Base-by-base conservation (phyloP, 345 rosid genomes). In the Syzygium aromaticum region DNA sequence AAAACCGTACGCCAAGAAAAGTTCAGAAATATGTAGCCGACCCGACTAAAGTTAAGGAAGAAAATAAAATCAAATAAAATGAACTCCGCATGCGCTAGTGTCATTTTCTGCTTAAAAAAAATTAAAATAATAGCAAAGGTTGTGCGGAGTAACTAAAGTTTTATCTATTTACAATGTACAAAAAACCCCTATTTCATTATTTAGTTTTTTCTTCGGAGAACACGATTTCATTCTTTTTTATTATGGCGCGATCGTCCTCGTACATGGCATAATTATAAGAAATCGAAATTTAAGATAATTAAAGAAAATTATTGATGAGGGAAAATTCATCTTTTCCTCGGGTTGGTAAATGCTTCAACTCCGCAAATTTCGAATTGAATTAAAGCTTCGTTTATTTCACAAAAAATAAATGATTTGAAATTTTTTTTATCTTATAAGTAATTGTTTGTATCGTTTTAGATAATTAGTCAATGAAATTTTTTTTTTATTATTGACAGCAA, bases 321-420 rank as follows among this genome's bases (percentile, higher is more conserved):
- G 67, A 61, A 61, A n/a, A 28, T n/a, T 63, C 77, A 63, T 63
- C 5, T 28, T n/a, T 63, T 63, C 77, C 2, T 28, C 21, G 10
- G 3, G 17, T 63, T 28, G 38, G 5, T 30, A 64, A 3, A 22
- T 30, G 77, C 43, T 64, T 30, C 43, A 64, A 64, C 43, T 30
- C 43, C 22, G 8, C 23, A 5, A 15, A 30, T 30, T 16, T 12
- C 9, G 16, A 30, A 30, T 64, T 17, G 21, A 64, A 53, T 17
- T 0, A 17, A 30, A 23, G 21, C 8, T 16, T 5, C 40, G 2
- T 30, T 64, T 16, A 11, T 64, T 30, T 30, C 0, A 0, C 1
- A 2, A 8, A 64, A 64, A 63, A 63, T 28, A 6, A 63, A 7
- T 14, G 0, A 28, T 14, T 63, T 63, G 4, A 14, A 28, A 63